Evolutionary conservation across 78 protist genomes (phyloP), one percentile per base, ranked within the genome.

Genomic region (Dictyostelium purpureum): DNA sequence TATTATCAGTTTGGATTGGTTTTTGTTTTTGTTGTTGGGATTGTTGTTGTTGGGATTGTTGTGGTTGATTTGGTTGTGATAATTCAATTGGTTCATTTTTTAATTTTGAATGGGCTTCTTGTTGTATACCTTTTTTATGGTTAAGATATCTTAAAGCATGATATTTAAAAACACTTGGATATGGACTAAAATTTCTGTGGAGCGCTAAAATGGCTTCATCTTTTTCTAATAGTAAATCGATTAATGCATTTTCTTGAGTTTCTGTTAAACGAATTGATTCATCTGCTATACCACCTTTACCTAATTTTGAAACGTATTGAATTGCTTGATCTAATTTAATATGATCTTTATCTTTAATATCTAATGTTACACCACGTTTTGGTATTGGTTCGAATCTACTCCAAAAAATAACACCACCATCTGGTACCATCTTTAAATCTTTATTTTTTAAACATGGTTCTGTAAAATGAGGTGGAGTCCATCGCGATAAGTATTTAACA

Each of bases 401-500:
- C 90, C 90, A 83, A 71, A 83, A 70, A 4, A 70, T 61, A 14
- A 83, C 90, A 28, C 90, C 90, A 51, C 80, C 80, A 56, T 83
- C 90, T 2, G 90, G 75, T 28, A 83, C 80, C 74, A 67, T 28
- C 49, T 83, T 83, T 24, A 83, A 31, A 71, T 83, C 90, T 45
- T 57, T 47, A 56, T 83, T 83, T 47, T 83, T 83, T 56, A 31
- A 6, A 42, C 76, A 52, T 24, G 24, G 43, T 42, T 83, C 90
- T 37, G 90, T 83, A n/a, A 83, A 83, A 71, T 83, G 90, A 28
- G 90, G 90, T 43, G 90, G 90, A 40, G 90, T 83, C 90, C 90
- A 83, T 70, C 79, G 49, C 0, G 90, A 43, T 37, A 70, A 19
- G 57, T 40, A 83, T 45, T 83, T 67, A 12, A 83, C 77, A 83